These are phyloP conservation scores for Quercus dentata DNA, from an alignment of 306 rosid species.

Conservation along the genomic window DNA sequence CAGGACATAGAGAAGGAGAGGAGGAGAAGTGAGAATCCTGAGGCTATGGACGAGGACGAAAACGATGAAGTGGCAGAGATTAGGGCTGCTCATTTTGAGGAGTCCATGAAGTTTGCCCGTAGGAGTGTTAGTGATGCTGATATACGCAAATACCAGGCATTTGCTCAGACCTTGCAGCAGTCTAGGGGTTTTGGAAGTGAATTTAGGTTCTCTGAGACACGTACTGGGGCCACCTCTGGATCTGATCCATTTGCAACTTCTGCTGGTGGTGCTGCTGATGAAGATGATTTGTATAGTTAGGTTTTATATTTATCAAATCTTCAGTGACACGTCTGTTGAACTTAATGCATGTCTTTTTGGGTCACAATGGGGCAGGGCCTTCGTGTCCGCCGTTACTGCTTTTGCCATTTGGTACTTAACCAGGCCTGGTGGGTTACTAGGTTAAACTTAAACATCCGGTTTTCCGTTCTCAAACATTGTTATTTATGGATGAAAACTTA, in stretches of 20 bases:
- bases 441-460: neutral
- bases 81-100: constrained; percentile 53
- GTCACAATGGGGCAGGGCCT: neutral
- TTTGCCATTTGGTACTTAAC: neutral
- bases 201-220: constrained; percentile 44
- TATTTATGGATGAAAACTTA: neutral
- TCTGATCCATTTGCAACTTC: constrained; percentile 43
- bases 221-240: constrained; percentile 19
- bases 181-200: constrained; percentile 55
- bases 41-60: constrained; percentile 51
- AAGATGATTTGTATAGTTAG: constrained; percentile 47
- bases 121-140: constrained; percentile 60
- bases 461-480: neutral
- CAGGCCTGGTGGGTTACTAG: neutral
- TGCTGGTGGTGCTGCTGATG: constrained; percentile 23
- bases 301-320: neutral
- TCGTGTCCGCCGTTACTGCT: neutral
- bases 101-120: constrained; percentile 60
- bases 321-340: neutral
- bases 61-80: constrained; percentile 52
- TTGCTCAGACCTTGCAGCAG: constrained; percentile 62
- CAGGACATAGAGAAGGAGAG: constrained; percentile 57
- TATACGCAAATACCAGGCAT: constrained; percentile 56
- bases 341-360: neutral
- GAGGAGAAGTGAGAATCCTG: constrained; percentile 44